Evolutionary conservation across 805 yeast species (phyloP), one percentile per base, ranked within the genome.

Genomic region (Nakazawaea anatomiae): DNA sequence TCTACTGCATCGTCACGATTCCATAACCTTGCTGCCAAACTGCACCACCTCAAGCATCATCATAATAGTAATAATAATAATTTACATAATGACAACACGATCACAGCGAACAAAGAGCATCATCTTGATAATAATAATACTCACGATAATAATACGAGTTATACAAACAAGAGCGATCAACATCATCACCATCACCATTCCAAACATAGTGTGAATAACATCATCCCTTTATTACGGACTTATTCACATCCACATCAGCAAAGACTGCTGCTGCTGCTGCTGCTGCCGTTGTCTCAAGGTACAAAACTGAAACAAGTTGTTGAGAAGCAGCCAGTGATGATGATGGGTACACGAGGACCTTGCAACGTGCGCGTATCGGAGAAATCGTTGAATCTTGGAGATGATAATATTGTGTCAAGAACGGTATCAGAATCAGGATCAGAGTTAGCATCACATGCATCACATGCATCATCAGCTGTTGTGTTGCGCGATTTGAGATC

Each of bases 271-370:
- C 11, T 11, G 11, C 35, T 32, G 35, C 35, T 11, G 35, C 35
- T 9, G 11, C 35, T 11, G 11, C 35, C 4, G 8, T 32, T 11
- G 11, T 9, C 35, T 9, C 35, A 8, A 3, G 35, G 11, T 9
- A 32, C 35, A 9, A 32, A 32, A 9, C 35, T 9, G 8, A 9
- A 9, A 3, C 8, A 32, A 32, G 11, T 32, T 8, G 35, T 8
- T 2, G 11, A 32, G 11, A 11, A 32, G 11, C 8, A 2, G 11
- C 11, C 35, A 32, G 8, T 25, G 11, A 11, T 30, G 6, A 28
- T 14, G n/a, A 8, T n/a, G 2, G 29, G 28, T 5, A 39, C 52
- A 18, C 44, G 48, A 45, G 48, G 48, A 11, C 52, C 52, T 25
- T 48, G 52, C 31, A 44, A 44, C 25, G 47, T 44, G 4, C 11